These are phyloP conservation scores for Tulasnella sp. DNA, from an alignment of 768 basidiomycete genomes.

Conservation along the genomic window DNA sequence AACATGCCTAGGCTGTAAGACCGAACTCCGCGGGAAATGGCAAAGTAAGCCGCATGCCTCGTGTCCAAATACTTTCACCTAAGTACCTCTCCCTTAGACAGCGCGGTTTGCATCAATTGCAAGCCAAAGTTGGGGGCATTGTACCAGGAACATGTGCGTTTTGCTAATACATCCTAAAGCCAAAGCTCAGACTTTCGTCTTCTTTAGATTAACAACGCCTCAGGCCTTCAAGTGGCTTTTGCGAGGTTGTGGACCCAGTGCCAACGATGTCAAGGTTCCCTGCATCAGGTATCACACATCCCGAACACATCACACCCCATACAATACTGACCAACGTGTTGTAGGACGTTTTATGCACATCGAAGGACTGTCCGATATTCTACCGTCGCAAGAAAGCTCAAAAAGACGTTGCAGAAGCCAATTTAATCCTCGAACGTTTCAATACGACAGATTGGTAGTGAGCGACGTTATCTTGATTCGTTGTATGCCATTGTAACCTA, in stretches of 20 bases:
- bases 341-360: conserved; percentile 93
- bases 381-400: conserved; percentile 99
- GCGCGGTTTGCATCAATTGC: conserved; percentile 94
- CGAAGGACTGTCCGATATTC: conserved; percentile 97
- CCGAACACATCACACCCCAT: background rate
- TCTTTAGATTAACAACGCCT: conserved; percentile 48
- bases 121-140: conserved; percentile 78
- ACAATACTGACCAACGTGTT: background rate
- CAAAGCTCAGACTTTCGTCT: background rate
- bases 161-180: background rate
- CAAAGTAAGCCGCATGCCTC: conserved; percentile 46
- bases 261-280: conserved; percentile 95
- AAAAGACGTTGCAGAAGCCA: conserved; percentile 91
- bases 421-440: conserved; percentile 76
- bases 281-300: conserved; percentile 60
- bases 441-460: conserved; percentile 40
- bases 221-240: conserved; percentile 83
- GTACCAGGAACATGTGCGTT: conserved; percentile 80
- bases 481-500: background rate
- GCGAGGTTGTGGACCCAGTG: conserved; percentile 98
- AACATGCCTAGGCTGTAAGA: conserved; percentile 95
- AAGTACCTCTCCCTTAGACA: conserved; percentile 49
- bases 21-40: conserved; percentile 75
- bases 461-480: background rate
- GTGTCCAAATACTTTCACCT: background rate